phyloP scores from a whole-genome alignment of 2,329 filamentous ascomycete genomes.

The Trichoderma asperellum region DNA sequence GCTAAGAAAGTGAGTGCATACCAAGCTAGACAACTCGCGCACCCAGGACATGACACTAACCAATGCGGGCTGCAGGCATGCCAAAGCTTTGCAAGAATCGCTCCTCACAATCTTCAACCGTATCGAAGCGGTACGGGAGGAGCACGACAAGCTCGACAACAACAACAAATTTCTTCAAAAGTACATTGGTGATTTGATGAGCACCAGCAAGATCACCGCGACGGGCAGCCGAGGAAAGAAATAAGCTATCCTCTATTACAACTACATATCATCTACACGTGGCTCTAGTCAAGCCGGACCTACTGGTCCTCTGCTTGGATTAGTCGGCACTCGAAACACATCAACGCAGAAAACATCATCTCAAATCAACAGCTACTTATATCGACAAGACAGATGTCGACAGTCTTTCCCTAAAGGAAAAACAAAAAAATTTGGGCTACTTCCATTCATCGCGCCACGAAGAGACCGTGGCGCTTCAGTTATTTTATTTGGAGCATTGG shows the following conservation, averaged over 20 bases:
- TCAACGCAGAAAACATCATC: neutral
- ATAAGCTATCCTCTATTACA: conserved; percentile 41
- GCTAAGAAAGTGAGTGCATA: conserved; percentile 53
- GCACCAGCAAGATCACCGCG: conserved; percentile 74
- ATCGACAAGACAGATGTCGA: conserved; percentile 9
- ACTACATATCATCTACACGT: neutral
- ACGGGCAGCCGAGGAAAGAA: conserved; percentile 58
- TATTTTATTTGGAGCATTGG: conserved; percentile 25
- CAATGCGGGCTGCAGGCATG: conserved; percentile 64
- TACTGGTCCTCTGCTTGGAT: neutral
- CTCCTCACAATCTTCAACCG: conserved; percentile 88
- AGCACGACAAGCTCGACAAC: conserved; percentile 94
- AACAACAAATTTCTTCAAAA: conserved; percentile 98
- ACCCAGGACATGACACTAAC: conserved; percentile 2
- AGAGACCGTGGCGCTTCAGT: conserved; percentile 16
- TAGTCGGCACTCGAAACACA: neutral
- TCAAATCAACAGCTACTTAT: neutral
- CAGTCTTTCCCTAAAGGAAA: neutral
- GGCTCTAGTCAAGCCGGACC: neutral
- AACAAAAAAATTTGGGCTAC: conserved; percentile 2
- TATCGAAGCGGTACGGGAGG: conserved; percentile 90
- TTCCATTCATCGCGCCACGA: conserved; percentile 19
- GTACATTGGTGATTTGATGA: conserved; percentile 96
- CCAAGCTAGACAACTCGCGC: conserved; percentile 42
- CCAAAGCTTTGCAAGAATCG: conserved; percentile 84